A percentile compares a stretch with the other conserved stretches of the same genome.
phyloP scores from a whole-genome alignment of 1,284 basidiomycete genomes.

The Irpex lacteus region DNA sequence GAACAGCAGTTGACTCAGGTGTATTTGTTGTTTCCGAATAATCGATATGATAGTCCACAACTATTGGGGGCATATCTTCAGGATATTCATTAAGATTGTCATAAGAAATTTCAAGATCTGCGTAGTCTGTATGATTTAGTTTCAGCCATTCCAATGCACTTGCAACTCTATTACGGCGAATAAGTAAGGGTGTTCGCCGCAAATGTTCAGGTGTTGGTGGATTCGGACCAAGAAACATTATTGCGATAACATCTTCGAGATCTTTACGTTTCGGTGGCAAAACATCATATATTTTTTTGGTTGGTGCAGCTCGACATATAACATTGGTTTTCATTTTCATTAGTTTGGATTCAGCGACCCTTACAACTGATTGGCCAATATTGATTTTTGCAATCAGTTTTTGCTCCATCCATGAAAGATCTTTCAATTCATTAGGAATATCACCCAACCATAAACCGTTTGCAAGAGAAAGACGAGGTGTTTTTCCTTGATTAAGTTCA shows the following conservation, averaged over 20 bases:
- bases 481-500: constrained; percentile 12
- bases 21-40: too few species aligned
- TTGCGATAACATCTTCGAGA: constrained; percentile 5
- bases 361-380: background rate
- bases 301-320: constrained; percentile 7
- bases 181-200: background rate
- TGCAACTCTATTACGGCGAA: background rate
- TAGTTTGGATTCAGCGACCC: background rate
- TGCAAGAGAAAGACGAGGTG: constrained; percentile 30
- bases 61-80: too few species aligned
- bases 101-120: constrained; percentile 22
- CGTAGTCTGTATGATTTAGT: constrained; percentile 29
- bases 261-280: constrained; percentile 9
- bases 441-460: constrained; percentile 38
- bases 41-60: too few species aligned
- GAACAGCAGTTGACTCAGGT: constrained; percentile 16
- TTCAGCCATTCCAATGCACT: constrained; percentile 30
- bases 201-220: background rate
- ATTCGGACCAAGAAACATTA: background rate
- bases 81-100: constrained; percentile 22
- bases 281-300: background rate
- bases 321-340: constrained; percentile 17
- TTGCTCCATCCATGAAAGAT: constrained; percentile 30
- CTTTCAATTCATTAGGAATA: constrained; percentile 28
- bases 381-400: constrained; percentile 18